Evolutionary conservation across 306 rosid genomes (phyloP).

Genomic region (Cyclanthera cordifolia): DNA sequence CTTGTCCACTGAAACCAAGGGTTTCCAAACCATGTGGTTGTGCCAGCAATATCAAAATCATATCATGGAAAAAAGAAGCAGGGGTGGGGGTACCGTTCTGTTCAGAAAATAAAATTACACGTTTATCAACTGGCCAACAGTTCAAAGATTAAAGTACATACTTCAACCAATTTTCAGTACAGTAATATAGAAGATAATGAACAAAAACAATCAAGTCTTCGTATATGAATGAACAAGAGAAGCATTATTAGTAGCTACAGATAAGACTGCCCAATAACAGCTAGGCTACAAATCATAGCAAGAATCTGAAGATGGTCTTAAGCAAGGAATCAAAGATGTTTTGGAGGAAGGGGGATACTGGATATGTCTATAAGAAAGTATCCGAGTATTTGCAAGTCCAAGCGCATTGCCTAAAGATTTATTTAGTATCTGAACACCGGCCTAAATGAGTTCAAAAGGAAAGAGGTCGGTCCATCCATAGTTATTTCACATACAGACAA

Average conservation of each 20-base stretch:
- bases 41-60: conserved; percentile 7
- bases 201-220: background rate
- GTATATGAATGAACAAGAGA: background rate
- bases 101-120: conserved; percentile 1
- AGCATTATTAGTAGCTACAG: background rate
- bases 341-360: background rate
- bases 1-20: background rate
- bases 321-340: background rate
- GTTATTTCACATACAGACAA: background rate
- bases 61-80: conserved; percentile 5
- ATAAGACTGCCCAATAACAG: background rate
- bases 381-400: too few relatives aligned
- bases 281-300: too few relatives aligned
- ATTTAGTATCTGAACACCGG: background rate
- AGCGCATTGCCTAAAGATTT: background rate
- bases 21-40: background rate
- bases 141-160: background rate
- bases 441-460: background rate
- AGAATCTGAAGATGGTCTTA: too few relatives aligned
- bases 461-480: background rate
- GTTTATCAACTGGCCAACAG: background rate
- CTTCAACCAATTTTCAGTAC: background rate
- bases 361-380: background rate
- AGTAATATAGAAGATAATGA: background rate
- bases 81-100: background rate